These are phyloP conservation scores for Hirschfeldia incana DNA, from an alignment of 345 rosid genomes.

Conservation along the genomic window DNA sequence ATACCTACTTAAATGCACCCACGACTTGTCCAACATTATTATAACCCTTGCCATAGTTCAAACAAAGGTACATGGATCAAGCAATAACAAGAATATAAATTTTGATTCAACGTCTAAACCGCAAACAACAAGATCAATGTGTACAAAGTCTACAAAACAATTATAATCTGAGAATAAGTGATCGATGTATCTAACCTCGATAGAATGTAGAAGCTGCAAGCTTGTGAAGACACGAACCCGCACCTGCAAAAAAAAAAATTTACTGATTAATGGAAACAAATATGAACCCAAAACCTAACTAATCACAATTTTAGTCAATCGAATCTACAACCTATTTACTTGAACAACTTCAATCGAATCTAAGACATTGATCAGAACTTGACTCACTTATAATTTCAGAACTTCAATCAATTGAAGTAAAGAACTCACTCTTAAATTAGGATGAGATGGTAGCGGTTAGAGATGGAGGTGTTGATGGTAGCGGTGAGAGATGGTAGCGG, in stretches of 20 bases:
- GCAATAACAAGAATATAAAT: neutral
- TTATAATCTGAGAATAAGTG: neutral
- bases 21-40: neutral
- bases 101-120: neutral
- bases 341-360: no score
- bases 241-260: neutral
- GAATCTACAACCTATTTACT: no score
- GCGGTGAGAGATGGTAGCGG: neutral
- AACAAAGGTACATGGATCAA: neutral
- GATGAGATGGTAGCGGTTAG: neutral
- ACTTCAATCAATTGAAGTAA: no score
- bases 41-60: neutral
- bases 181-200: neutral
- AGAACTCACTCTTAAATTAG: neutral
- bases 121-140: neutral
- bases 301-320: neutral
- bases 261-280: neutral
- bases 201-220: neutral
- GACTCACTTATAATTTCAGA: no score
- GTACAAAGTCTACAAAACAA: neutral
- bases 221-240: neutral
- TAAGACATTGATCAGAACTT: no score
- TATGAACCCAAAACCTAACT: neutral
- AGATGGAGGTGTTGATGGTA: no score
- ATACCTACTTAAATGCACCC: neutral